Evolutionary conservation across 179 eudicot genomes (phyloP), one percentile per base, ranked within the genome.

Genomic region (Silene vulgaris): DNA sequence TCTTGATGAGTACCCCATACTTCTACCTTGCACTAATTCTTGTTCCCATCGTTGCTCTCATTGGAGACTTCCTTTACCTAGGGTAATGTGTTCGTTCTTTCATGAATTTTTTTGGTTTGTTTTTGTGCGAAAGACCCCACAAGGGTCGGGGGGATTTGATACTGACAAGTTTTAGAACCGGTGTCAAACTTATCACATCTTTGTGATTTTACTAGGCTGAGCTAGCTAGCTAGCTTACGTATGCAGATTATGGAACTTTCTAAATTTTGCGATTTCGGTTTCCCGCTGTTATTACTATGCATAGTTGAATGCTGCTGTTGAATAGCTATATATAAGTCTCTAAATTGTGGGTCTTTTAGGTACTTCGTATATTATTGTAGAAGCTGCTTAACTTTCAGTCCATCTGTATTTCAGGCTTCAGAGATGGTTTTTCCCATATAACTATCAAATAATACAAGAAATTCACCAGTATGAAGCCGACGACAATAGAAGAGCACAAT

Each of bases 351-450:
- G 32, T 30, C 32, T 30, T 30, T 30, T 30, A 30, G 32, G 32
- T 30, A 30, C 3, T n/a, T n/a, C n/a, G n/a, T n/a, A n/a, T 1
- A 30, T 30, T 1, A 30, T 30, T 30, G 32, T 30, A 30, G 32
- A 30, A 30, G 76, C 26, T 23, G 40, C 40, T 35, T 35, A 35
- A 9, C 56, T 50, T 11, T 4, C 19, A 16, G 19, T 54, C 74
- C 14, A 43, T 37, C 17, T 50, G 5, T 76, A 21, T 69, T 83
- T 83, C 89, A 92, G 97, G 88, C 76, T 84, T 59, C 97, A 90
- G 78, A 89, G 97, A 79, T 94, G 98, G 98, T 94, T 92, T 81
- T 87, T 76, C 86, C 98, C 97, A 2, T 89, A 88, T 32, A 88
- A 92, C 81, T 92, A 84, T 75, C 98, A 94, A 79, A 89, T 94